Evolutionary conservation across 495 filamentous ascomycete genomes (phyloP).

Genomic region (Penicillium goetzii): DNA sequence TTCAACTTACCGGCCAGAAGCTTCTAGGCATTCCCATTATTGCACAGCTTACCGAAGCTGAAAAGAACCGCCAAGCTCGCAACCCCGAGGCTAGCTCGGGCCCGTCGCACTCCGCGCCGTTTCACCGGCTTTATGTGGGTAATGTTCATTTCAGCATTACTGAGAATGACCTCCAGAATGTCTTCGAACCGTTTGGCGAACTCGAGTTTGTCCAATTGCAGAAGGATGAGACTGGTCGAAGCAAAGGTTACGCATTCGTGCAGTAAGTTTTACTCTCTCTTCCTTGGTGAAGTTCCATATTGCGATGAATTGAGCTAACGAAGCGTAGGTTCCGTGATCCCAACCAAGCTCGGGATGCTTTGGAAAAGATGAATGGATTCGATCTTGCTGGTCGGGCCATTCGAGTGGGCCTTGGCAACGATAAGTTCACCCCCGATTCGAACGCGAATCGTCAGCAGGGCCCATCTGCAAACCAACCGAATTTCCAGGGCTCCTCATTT

Average conservation of each 20-base stretch:
- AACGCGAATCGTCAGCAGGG: constrained; percentile 89
- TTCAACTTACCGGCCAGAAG: constrained; percentile 98
- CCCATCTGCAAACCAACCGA: constrained; percentile 68
- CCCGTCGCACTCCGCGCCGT: constrained; percentile 78
- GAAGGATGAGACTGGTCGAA: constrained; percentile 89
- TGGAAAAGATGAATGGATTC: constrained; percentile 99
- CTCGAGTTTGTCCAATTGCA: constrained; percentile 97
- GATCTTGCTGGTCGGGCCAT: constrained; percentile 97
- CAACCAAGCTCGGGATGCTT: constrained; percentile 84
- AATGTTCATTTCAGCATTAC: constrained; percentile 99
- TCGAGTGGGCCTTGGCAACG: constrained; percentile 98
- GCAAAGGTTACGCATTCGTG: constrained; percentile 96
- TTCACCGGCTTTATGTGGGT: constrained; percentile 98
- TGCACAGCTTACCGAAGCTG: constrained; percentile 95
- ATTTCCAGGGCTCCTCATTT: constrained; percentile 93
- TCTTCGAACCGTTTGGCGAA: constrained; percentile 98
- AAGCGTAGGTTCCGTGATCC: constrained; percentile 83
- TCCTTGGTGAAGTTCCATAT: not conserved
- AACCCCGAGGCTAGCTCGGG: constrained; percentile 70
- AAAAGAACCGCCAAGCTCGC: constrained; percentile 97
- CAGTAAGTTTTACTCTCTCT: constrained; percentile 68
- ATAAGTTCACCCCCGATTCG: constrained; percentile 99
- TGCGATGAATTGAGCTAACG: constrained; percentile 16
- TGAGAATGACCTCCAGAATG: constrained; percentile 91
- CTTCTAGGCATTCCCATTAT: constrained; percentile 99